These are phyloP conservation scores for Globisporangium acanthophoron DNA, from an alignment of 352 stramenopile genomes.

Conservation along the genomic window DNA sequence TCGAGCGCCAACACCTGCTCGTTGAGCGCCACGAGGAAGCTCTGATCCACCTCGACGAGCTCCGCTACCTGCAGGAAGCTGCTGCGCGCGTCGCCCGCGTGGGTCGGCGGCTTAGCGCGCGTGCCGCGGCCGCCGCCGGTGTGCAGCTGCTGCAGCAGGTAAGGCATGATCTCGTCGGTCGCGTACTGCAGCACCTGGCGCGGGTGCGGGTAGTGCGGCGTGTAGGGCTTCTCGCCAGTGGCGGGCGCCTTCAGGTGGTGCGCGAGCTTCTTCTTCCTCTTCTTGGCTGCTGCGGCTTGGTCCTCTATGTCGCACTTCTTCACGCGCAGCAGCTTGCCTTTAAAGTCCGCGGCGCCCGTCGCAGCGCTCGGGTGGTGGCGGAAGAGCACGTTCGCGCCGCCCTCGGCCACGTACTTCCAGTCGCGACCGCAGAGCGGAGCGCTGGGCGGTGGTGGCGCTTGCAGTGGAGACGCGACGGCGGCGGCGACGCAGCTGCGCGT, in stretches of 20 bases:
- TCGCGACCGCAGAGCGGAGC: constrained; percentile 36
- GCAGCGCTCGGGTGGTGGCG: constrained; percentile 43
- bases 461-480: neutral
- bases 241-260: constrained; percentile 4
- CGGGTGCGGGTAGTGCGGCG: constrained; percentile 65
- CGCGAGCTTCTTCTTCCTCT: constrained; percentile 17
- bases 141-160: constrained; percentile 38
- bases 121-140: neutral
- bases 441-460: constrained; percentile 1
- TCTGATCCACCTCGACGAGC: constrained; percentile 51
- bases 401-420: constrained; percentile 87
- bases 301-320: constrained; percentile 71
- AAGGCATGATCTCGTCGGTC: constrained; percentile 69
- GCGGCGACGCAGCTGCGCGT: neutral
- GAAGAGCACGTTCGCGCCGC: constrained; percentile 83
- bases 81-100: neutral
- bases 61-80: constrained; percentile 65
- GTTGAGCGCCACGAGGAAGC: constrained; percentile 64
- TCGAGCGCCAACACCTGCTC: constrained; percentile 53
- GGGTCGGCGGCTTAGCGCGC: neutral
- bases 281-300: constrained; percentile 11
- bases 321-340: constrained; percentile 73
- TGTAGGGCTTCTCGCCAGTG: constrained; percentile 23
- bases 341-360: constrained; percentile 31
- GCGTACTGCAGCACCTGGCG: constrained; percentile 67